phyloP scores from a whole-genome alignment of 2,329 filamentous ascomycete genomes.

The Diplodia mutila region DNA sequence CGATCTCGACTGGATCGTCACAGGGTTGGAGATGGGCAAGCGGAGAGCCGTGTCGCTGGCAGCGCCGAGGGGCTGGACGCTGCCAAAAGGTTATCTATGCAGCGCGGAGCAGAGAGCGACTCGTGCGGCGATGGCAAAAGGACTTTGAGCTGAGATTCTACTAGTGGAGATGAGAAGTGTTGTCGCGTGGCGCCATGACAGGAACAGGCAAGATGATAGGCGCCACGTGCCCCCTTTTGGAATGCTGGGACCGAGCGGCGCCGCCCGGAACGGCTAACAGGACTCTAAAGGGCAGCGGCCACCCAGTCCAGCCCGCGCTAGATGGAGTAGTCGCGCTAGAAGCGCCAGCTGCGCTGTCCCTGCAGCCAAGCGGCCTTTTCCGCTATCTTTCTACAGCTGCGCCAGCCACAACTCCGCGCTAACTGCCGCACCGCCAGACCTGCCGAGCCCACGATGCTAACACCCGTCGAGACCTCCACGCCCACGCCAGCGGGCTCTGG shows the following conservation, averaged over 20 bases:
- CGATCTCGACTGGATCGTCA: not conserved
- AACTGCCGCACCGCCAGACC: not conserved
- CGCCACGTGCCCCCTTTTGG: not conserved
- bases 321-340: not conserved
- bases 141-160: not conserved
- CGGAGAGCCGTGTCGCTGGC: not conserved
- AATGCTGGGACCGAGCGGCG: not conserved
- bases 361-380: not conserved
- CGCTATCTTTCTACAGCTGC: slow-evolving; percentile 25
- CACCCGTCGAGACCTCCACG: not conserved
- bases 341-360: not conserved
- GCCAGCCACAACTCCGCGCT: slow-evolving; percentile 34
- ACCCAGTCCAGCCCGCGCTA: not conserved
- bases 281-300: not conserved
- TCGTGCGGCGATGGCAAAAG: not conserved
- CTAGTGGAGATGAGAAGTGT: slow-evolving; percentile 17
- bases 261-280: slow-evolving; percentile 2
- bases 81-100: slow-evolving; percentile 7
- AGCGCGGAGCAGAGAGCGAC: not conserved
- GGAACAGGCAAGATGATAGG: slow-evolving; percentile 20
- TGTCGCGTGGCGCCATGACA: slow-evolving; percentile 4
- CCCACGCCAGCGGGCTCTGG: not conserved
- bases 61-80: slow-evolving; percentile 16
- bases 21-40: not conserved
- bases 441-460: not conserved